These are phyloP conservation scores for Saccharum officinarum DNA, from an alignment of 176 grass and related monocot genomes.

Conservation along the genomic window DNA sequence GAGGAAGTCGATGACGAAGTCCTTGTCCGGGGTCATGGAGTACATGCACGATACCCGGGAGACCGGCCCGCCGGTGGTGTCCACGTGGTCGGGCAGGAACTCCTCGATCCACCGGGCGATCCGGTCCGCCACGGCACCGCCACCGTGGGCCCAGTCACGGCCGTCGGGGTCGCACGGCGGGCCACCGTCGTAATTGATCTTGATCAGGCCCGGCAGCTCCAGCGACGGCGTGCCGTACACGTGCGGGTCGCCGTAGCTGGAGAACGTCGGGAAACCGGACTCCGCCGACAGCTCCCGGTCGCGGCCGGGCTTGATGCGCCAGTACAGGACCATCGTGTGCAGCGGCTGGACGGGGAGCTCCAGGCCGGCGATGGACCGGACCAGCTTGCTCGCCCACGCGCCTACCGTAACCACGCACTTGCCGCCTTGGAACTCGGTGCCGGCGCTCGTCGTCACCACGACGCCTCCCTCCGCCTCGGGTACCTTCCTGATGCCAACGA, in stretches of 20 bases:
- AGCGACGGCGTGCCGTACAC: constrained; percentile 68
- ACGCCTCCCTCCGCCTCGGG: no score
- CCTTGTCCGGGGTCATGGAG: constrained; percentile 80
- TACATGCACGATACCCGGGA: constrained; percentile 67
- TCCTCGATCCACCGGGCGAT: constrained; percentile 56
- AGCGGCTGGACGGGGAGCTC: constrained; percentile 19
- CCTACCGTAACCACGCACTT: no score
- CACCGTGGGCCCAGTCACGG: constrained; percentile 42
- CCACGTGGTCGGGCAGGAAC: constrained; percentile 41
- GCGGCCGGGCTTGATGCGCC: constrained; percentile 51
- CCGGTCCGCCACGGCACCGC: not conserved
- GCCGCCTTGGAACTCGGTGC: no score
- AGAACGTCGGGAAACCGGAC: constrained; percentile 69
- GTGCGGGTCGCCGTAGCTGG: constrained; percentile 63
- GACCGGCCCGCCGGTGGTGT: constrained; percentile 45
- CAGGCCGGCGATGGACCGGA: not conserved
- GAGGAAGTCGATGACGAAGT: constrained; percentile 80
- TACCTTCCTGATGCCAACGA: constrained; percentile 23
- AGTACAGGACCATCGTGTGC: constrained; percentile 56
- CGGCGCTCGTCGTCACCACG: no score
- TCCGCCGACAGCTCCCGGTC: constrained; percentile 29
- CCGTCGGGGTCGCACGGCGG: constrained; percentile 64
- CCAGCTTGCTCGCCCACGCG: no score
- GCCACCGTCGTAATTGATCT: constrained; percentile 70
- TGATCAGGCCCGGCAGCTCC: constrained; percentile 76